Evolutionary conservation across 495 filamentous ascomycete species (phyloP).

Genomic region (Aspergillus nidulans): DNA sequence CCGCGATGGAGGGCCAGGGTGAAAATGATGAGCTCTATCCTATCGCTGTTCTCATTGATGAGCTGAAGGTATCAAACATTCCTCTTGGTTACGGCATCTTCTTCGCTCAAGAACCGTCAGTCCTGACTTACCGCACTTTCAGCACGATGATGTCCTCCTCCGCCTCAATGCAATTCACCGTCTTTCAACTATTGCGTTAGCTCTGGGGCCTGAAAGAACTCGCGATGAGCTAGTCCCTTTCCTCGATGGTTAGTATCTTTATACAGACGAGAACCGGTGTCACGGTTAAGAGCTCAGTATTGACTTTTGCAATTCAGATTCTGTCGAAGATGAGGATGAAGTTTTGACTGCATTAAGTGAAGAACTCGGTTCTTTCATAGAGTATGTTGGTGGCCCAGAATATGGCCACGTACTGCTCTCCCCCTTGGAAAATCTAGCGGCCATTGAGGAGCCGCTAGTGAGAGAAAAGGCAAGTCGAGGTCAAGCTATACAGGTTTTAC

Average conservation of each 20-base stretch:
- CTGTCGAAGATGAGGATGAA: slow-evolving; percentile 97
- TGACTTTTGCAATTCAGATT: slow-evolving; percentile 60
- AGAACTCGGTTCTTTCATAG: slow-evolving; percentile 91
- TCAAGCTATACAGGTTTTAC: background rate
- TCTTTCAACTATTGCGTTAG: slow-evolving; percentile 94
- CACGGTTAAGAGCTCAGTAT: slow-evolving; percentile 12
- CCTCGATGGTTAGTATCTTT: slow-evolving; percentile 71
- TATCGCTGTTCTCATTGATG: slow-evolving; percentile 98
- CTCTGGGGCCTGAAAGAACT: slow-evolving; percentile 89
- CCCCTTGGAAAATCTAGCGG: slow-evolving; percentile 93
- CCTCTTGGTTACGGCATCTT: background rate
- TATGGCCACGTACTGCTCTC: slow-evolving; percentile 95
- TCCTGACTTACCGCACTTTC: slow-evolving; percentile 23
- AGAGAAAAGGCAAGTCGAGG: slow-evolving; percentile 73
- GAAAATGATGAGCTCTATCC: slow-evolving; percentile 97
- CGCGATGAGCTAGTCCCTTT: slow-evolving; percentile 98
- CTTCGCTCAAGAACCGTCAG: background rate
- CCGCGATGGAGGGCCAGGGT: slow-evolving; percentile 63
- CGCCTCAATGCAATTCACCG: slow-evolving; percentile 97
- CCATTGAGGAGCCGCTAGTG: slow-evolving; percentile 96
- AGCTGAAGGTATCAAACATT: slow-evolving; percentile 77
- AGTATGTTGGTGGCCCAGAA: slow-evolving; percentile 93
- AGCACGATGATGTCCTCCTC: slow-evolving; percentile 98
- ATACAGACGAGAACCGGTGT: slow-evolving; percentile 2
- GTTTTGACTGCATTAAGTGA: slow-evolving; percentile 95